Base-by-base conservation (phyloP, 495 filamentous ascomycete genomes). In the Hypoxylon trugodes region DNA sequence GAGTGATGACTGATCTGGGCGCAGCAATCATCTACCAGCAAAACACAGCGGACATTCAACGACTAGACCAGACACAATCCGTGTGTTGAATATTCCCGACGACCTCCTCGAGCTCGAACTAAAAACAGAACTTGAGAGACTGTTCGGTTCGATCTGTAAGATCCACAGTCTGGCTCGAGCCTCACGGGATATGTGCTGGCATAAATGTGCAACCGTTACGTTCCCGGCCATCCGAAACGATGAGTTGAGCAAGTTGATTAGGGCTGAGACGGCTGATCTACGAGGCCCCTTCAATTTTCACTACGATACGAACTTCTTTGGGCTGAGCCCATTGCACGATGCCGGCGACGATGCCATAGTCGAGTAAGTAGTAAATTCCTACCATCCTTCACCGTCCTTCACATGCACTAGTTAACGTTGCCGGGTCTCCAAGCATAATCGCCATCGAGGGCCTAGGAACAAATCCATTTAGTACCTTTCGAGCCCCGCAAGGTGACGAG, bases 391-490 rank as follows among this genome's bases (percentile, higher is more conserved):
- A 30, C 10, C 28, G 5, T 10, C 28, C 28, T 10, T 30, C 30
- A 30, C 3, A 19, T 12, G 12, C 21, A 4, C 0, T 10, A 30
- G 15, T 26, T 47, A 32, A 32, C 8, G 10, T 2, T 19, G 0
- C 12, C 16, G 12, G 13, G 9, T 15, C 30, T 32, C 25, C 18
- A 47, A 47, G 43, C 16, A 19, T 47, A 18, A 47, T 47, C 6
- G 43, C 43, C 9, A 47, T 47, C 8, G 26, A 47, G 25, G 43
- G 43, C 15, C 8, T 30, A 18, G 43, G 43, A 30, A 47, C 43
- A 2, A 47, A 47, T 15, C 43, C 43, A 6, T 47, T 47, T 12
- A 26, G 43, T 6, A 47, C 43, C 7, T 47, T 47, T 19, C 43
- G 43, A 8, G 26, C 25, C 3, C 43, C 43, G 12, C 25, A 47